Evolutionary conservation across 169 alveolate genomes (phyloP).

Genomic region (Plasmodium berghei): DNA sequence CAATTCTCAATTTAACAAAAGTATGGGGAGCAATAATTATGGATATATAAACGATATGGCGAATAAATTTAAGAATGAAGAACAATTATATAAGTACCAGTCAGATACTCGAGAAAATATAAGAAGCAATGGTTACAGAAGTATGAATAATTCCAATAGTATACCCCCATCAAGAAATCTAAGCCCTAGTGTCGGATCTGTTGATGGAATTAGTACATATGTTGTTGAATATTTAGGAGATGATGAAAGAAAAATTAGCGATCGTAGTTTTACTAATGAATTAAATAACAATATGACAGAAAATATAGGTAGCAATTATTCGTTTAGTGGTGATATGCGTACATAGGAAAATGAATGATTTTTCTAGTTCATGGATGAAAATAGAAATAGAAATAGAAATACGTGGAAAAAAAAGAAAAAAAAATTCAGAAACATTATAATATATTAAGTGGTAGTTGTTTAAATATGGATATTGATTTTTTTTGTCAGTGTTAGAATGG

Average conservation of each 20-base stretch:
- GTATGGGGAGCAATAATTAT: neutral
- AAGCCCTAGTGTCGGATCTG: constrained; percentile 70
- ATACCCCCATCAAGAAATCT: constrained; percentile 7
- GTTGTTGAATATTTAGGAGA: constrained; percentile 70
- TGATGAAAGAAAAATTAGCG: constrained; percentile 9
- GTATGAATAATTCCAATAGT: neutral
- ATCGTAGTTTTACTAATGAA: constrained; percentile 30
- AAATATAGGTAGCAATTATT: constrained; percentile 60
- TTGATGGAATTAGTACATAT: constrained; percentile 71
- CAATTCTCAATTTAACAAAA: neutral
- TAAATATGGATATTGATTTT: too few relatives aligned
- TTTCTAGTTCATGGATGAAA: too few relatives aligned
- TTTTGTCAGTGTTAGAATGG: too few relatives aligned
- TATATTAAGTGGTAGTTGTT: too few relatives aligned
- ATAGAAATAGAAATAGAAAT: too few relatives aligned
- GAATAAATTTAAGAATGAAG: neutral
- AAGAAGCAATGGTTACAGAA: neutral
- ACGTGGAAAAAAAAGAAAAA: neutral
- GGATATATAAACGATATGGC: neutral
- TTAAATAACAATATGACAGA: constrained; percentile 18
- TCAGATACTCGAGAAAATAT: constrained; percentile 18
- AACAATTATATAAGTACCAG: neutral
- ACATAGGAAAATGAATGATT: constrained; percentile 2
- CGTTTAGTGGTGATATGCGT: constrained; percentile 29
- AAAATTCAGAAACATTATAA: neutral